Evolutionary conservation across 495 filamentous ascomycete species (phyloP).

Genomic region (Penicillium tannophilum): DNA sequence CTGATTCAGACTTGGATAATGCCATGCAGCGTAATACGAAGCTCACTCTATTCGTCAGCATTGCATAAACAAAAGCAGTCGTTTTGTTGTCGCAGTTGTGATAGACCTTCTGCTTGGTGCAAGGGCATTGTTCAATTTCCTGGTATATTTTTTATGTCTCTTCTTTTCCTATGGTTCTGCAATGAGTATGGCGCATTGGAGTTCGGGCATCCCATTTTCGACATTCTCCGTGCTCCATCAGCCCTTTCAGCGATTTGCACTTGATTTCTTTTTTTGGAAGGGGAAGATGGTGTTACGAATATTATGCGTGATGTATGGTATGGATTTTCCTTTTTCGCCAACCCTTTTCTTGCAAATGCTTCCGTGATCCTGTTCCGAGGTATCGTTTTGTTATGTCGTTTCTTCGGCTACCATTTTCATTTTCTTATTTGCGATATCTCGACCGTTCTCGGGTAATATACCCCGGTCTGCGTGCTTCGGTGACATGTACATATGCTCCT

Average conservation of each 20-base stretch:
- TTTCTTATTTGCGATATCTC: conserved; percentile 7
- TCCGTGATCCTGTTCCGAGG: not conserved
- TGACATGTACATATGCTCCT: conserved; percentile 33
- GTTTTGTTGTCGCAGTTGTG: conserved; percentile 10
- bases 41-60: conserved; percentile 75
- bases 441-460: conserved; percentile 14
- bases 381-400: not conserved
- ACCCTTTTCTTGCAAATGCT: conserved; percentile 11
- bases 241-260: conserved; percentile 27
- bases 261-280: conserved; percentile 10
- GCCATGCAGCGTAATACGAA: conserved; percentile 85
- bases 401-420: not conserved
- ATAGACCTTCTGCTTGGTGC: conserved; percentile 5
- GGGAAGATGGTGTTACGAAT: conserved; percentile 30
- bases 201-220: conserved; percentile 25
- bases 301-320: conserved; percentile 34
- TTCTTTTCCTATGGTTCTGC: conserved; percentile 26
- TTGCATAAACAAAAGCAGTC: conserved; percentile 38
- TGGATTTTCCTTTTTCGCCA: conserved; percentile 28
- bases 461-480: conserved; percentile 21
- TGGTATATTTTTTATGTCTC: conserved; percentile 5
- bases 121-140: not conserved
- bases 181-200: conserved; percentile 30
- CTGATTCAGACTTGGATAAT: conserved; percentile 76
- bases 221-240: conserved; percentile 20